Percentiles rank a stretch among this genome's conserved stretches.
Conservation (phyloP, 1,284 basidiomycete species). For the Leccinum fallax region DNA sequence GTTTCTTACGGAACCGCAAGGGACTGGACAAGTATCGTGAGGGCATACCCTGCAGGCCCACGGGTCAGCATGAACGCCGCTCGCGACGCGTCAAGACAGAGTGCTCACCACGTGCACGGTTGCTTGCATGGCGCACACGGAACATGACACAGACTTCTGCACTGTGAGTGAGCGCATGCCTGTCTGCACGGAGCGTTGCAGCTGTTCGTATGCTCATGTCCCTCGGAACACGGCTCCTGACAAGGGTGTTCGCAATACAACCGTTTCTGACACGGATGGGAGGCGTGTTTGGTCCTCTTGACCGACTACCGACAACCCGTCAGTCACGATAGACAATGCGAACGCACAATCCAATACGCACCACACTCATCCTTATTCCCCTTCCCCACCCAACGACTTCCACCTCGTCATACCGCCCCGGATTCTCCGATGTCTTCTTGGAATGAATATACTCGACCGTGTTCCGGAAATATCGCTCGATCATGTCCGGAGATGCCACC, state of each 20-base stretch:
- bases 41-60: conserved; percentile 47
- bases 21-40: conserved; percentile 60
- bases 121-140: conserved; percentile 69
- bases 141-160: conserved; percentile 49
- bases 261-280: conserved; percentile 53
- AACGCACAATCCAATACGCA: too few relatives aligned
- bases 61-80: not conserved
- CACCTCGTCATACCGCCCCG: too few relatives aligned
- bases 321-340: too few relatives aligned
- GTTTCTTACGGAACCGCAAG: conserved; percentile 66
- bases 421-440: too few relatives aligned
- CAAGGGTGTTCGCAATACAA: conserved; percentile 66
- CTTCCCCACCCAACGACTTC: too few relatives aligned
- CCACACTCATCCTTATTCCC: too few relatives aligned
- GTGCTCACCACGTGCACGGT: conserved; percentile 55
- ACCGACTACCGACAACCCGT: conserved; percentile 5
- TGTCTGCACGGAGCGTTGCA: conserved; percentile 59
- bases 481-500: too few relatives aligned
- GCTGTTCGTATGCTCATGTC: conserved; percentile 49
- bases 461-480: too few relatives aligned
- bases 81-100: not conserved
- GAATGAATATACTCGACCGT: too few relatives aligned
- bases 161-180: conserved; percentile 54
- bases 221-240: conserved; percentile 48
- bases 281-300: conserved; percentile 41